phyloP scores from a whole-genome alignment of 1,284 basidiomycete species.

The Agroathelia rolfsii region DNA sequence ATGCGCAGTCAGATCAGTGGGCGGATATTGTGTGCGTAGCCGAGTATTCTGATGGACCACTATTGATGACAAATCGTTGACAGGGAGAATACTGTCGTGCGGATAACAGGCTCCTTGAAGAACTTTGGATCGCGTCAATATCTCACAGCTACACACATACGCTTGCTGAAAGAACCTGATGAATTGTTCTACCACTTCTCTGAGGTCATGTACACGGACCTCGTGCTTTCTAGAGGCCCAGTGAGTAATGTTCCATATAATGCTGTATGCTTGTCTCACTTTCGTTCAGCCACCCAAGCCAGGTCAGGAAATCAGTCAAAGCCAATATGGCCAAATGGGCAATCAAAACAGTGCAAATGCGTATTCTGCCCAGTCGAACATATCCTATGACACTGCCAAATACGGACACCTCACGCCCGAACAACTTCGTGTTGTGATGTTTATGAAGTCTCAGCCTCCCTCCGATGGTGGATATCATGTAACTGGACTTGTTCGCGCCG shows the following conservation, averaged over 20 bases:
- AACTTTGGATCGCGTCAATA: constrained; percentile 77
- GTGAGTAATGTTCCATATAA: constrained; percentile 18
- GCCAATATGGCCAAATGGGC: constrained; percentile 12
- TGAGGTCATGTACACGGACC: constrained; percentile 38
- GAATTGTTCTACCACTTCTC: constrained; percentile 78
- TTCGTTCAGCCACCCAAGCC: constrained; percentile 17
- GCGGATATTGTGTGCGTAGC: constrained; percentile 40
- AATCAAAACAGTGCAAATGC: constrained; percentile 13
- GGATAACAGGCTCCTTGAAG: constrained; percentile 88
- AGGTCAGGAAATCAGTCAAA: constrained; percentile 13
- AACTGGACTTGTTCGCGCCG: constrained; percentile 40
- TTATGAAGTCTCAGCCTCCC: constrained; percentile 35
- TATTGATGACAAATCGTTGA: constrained; percentile 1
- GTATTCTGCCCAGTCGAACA: constrained; percentile 20
- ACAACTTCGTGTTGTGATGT: constrained; percentile 56
- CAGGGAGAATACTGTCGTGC: constrained; percentile 73
- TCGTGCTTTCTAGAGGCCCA: constrained; percentile 38
- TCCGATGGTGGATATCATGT: constrained; percentile 56
- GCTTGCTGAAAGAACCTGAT: constrained; percentile 59
- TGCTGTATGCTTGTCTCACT: constrained; percentile 1
- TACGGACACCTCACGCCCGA: constrained; percentile 50
- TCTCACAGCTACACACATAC: constrained; percentile 70
- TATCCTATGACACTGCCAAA: constrained; percentile 30
- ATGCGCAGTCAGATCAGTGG: constrained; percentile 38
- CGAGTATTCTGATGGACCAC: not conserved